Conservation (phyloP, 2,329 filamentous ascomycete genomes). For the Karstenula rhodostoma region DNA sequence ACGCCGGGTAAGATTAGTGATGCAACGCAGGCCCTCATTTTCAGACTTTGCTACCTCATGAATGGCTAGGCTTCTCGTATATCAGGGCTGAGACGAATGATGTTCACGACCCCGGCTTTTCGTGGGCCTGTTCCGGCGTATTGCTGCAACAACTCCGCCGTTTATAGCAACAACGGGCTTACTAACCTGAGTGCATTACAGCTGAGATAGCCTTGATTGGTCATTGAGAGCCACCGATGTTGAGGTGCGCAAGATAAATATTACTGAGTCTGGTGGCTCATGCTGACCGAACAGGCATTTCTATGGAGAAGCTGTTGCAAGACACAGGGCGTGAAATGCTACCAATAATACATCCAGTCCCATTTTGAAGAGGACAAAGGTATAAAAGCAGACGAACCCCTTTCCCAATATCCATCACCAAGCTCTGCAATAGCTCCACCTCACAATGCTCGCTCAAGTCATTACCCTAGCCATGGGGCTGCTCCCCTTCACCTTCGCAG, state of each 20-base stretch:
- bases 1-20: background rate
- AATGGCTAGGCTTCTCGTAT: background rate
- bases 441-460: background rate
- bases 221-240: background rate
- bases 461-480: background rate
- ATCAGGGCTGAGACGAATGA: background rate
- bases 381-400: background rate
- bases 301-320: too few species aligned
- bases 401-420: background rate
- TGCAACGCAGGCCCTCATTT: background rate
- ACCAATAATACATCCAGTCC: background rate
- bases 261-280: background rate
- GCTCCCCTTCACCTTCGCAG: background rate
- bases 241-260: background rate
- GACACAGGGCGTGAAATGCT: background rate
- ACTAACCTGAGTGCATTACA: background rate
- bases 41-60: background rate
- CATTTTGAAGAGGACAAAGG: background rate
- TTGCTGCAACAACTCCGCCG: background rate
- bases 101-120: background rate
- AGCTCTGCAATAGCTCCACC: background rate
- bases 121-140: background rate
- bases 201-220: background rate
- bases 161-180: background rate
- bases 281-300: background rate